Evolutionary conservation across 495 filamentous ascomycete species (phyloP).

Genomic region (Penicillium samsonianum): DNA sequence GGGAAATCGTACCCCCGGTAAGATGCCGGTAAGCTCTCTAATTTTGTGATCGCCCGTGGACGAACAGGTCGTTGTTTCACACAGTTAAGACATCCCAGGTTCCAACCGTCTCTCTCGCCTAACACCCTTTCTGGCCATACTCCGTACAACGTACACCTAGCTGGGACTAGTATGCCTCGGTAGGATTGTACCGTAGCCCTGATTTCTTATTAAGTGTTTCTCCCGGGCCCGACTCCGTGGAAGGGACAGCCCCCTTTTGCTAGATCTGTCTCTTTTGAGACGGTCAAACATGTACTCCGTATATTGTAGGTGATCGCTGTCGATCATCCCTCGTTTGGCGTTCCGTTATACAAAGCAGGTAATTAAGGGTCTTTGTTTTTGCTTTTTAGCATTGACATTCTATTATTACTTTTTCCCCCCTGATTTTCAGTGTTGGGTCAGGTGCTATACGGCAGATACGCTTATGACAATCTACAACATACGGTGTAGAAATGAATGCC

Average conservation of each 20-base stretch:
- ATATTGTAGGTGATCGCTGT: constrained; percentile 9
- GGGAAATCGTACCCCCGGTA: constrained; percentile 15
- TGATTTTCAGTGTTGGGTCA: constrained; percentile 5
- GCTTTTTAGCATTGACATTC: background rate
- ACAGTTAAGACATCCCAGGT: constrained; percentile 8
- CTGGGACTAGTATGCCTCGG: background rate
- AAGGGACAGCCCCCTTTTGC: background rate
- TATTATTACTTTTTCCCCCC: constrained; percentile 7
- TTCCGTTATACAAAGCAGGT: constrained; percentile 10
- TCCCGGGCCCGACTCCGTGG: constrained; percentile 3
- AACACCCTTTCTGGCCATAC: background rate
- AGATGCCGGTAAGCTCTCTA: constrained; percentile 15
- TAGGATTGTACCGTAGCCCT: constrained; percentile 2
- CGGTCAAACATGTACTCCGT: background rate
- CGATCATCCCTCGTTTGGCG: constrained; percentile 10
- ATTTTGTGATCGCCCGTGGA: constrained; percentile 17
- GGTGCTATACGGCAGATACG: constrained; percentile 1
- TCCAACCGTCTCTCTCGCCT: constrained; percentile 1
- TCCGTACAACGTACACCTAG: background rate
- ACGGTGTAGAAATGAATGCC: background rate
- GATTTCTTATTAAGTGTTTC: background rate
- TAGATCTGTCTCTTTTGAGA: constrained; percentile 4
- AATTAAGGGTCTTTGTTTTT: constrained; percentile 3
- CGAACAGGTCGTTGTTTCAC: constrained; percentile 35
- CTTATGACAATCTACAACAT: background rate